Conservation (phyloP, 2,329 filamentous ascomycete species). For the Colletotrichum paranaense region DNA sequence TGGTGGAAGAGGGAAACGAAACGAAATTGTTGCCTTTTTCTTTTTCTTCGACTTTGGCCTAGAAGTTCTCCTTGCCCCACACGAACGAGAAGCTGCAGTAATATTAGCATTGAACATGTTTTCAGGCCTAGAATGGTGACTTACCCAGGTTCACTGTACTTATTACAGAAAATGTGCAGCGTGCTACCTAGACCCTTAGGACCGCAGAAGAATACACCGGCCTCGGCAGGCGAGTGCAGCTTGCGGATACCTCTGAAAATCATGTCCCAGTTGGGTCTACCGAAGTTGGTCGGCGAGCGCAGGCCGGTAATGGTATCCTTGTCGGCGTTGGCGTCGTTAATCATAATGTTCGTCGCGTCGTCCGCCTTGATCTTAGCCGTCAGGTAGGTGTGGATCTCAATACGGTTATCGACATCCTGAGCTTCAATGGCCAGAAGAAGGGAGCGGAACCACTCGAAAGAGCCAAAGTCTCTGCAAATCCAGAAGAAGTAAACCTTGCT, state of each 20-base stretch:
- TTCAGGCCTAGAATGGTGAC: conserved; percentile 42
- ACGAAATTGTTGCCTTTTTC: conserved; percentile 27
- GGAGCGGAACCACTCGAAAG: conserved; percentile 91
- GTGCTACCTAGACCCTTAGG: conserved; percentile 82
- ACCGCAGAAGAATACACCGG: conserved; percentile 87
- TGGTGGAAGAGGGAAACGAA: conserved; percentile 35
- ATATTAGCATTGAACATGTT: conserved; percentile 32
- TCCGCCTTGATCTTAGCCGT: conserved; percentile 89
- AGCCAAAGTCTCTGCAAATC: conserved; percentile 89
- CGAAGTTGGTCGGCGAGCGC: conserved; percentile 85
- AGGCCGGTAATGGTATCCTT: conserved; percentile 88
- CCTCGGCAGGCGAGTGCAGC: conserved; percentile 78
- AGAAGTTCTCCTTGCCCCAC: conserved; percentile 79
- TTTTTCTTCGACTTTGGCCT: conserved; percentile 39
- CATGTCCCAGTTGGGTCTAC: conserved; percentile 90
- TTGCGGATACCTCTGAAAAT: conserved; percentile 87
- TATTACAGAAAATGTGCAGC: conserved; percentile 86
- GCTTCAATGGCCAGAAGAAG: conserved; percentile 86
- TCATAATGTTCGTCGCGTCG: conserved; percentile 92
- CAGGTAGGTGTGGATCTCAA: conserved; percentile 91
- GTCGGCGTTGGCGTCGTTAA: conserved; percentile 87
- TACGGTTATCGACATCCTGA: conserved; percentile 84
- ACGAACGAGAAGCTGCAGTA: conserved; percentile 69
- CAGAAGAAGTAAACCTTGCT: conserved; percentile 94
- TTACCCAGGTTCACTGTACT: conserved; percentile 85